Evolutionary conservation across 2,329 filamentous ascomycete genomes (phyloP).

Genomic region (Zelopaecilomyces penicillatus): DNA sequence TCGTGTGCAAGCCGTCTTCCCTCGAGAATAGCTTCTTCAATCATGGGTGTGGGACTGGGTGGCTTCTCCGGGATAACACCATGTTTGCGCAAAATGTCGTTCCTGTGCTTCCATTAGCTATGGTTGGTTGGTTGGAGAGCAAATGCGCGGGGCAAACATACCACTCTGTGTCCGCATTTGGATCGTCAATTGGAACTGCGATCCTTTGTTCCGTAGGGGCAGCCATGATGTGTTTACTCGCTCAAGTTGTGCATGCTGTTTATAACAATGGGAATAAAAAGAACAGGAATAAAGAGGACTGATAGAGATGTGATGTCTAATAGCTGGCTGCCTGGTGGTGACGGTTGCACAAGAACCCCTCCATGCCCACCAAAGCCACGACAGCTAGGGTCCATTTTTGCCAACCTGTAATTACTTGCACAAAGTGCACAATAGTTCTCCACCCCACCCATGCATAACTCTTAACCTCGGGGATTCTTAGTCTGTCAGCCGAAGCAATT

Average conservation of each 20-base stretch:
- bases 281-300: no score
- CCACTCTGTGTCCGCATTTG: slow-evolving; percentile 98
- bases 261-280: no score
- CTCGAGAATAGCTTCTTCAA: slow-evolving; percentile 86
- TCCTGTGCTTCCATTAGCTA: slow-evolving; percentile 50
- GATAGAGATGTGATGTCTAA: neutral
- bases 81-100: slow-evolving; percentile 95
- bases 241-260: no score
- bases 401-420: slow-evolving; percentile 5
- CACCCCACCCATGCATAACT: slow-evolving; percentile 8
- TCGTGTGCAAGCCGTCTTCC: slow-evolving; percentile 79
- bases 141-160: slow-evolving; percentile 30
- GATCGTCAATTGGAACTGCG: slow-evolving; percentile 82
- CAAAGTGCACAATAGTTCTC: slow-evolving; percentile 3
- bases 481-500: neutral
- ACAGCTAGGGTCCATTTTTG: slow-evolving; percentile 1
- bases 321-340: slow-evolving; percentile 2
- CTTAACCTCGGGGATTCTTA: slow-evolving; percentile 3
- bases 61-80: slow-evolving; percentile 97
- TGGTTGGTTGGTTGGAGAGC: slow-evolving; percentile 2
- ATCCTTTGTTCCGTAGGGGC: slow-evolving; percentile 56
- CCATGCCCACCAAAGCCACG: neutral
- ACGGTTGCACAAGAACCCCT: slow-evolving; percentile 5
- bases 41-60: slow-evolving; percentile 88
- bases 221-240: slow-evolving; percentile 37